A percentile compares a stretch with the other conserved stretches of the same genome.
phyloP scores from a whole-genome alignment of 1,284 basidiomycete genomes.

The Pseudozyma pruni region DNA sequence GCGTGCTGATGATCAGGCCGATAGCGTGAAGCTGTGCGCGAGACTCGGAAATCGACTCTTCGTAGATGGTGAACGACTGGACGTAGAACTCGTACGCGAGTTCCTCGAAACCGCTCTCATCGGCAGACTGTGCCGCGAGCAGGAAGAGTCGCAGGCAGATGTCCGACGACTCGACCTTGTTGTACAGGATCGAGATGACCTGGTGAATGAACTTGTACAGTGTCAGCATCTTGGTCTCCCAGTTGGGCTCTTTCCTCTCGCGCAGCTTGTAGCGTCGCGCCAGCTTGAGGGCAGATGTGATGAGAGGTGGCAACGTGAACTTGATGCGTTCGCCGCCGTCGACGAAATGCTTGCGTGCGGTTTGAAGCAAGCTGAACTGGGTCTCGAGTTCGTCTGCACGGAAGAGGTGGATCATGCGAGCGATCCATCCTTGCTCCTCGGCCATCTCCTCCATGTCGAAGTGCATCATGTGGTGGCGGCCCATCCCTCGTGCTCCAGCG shows the following conservation, averaged over 20 bases:
- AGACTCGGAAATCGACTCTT: constrained; percentile 66
- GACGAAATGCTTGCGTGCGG: constrained; percentile 61
- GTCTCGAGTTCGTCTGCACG: constrained; percentile 60
- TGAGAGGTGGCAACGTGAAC: constrained; percentile 63
- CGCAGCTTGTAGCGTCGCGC: constrained; percentile 64
- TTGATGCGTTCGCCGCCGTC: constrained; percentile 65
- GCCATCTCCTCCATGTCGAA: constrained; percentile 64
- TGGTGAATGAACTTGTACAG: constrained; percentile 67
- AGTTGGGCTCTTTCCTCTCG: constrained; percentile 50
- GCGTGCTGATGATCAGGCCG: constrained; percentile 60
- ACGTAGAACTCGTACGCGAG: constrained; percentile 67
- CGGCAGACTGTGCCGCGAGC: constrained; percentile 63
- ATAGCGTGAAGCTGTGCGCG: constrained; percentile 65
- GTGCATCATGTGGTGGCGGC: constrained; percentile 50
- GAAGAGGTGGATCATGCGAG: constrained; percentile 65
- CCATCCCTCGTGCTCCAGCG: constrained; percentile 37
- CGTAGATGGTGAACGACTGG: constrained; percentile 66
- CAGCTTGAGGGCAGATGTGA: constrained; percentile 59
- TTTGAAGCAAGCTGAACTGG: constrained; percentile 64
- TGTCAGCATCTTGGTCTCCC: constrained; percentile 63
- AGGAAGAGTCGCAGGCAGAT: constrained; percentile 62
- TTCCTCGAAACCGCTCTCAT: constrained; percentile 65
- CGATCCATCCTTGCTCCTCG: constrained; percentile 66
- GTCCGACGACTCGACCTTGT: constrained; percentile 65
- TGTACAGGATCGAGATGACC: constrained; percentile 64